phyloP scores from a whole-genome alignment of 2,329 filamentous ascomycete genomes.

The Graphilbum fragrans region DNA sequence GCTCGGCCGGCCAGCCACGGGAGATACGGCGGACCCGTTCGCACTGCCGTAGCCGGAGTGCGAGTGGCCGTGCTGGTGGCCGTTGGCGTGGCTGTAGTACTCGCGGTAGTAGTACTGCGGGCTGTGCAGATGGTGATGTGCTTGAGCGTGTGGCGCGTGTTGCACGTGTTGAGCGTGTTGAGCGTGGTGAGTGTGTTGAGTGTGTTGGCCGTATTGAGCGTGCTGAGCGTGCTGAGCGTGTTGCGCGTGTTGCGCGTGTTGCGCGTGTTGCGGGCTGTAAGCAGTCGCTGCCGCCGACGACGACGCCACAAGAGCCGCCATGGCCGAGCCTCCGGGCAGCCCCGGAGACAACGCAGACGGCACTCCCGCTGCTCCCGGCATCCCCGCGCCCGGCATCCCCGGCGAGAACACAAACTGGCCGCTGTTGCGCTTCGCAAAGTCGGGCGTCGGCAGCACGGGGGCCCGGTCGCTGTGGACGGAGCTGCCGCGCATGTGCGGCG shows the following conservation, averaged over 20 bases:
- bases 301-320: background rate
- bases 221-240: too few species aligned
- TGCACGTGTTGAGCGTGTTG: too few species aligned
- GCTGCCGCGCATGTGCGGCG: slow-evolving; percentile 41
- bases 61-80: slow-evolving; percentile 13
- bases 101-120: slow-evolving; percentile 42
- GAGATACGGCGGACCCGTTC: slow-evolving; percentile 21
- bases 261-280: background rate
- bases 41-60: background rate
- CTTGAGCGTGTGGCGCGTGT: too few species aligned
- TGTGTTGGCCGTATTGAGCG: too few species aligned
- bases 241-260: too few species aligned
- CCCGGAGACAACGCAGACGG: slow-evolving; percentile 33
- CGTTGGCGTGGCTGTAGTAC: slow-evolving; percentile 23
- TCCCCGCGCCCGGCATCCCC: too few species aligned
- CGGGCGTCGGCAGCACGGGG: slow-evolving; percentile 51
- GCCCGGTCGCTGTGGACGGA: slow-evolving; percentile 52
- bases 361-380: too few species aligned
- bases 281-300: slow-evolving; percentile 1
- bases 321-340: slow-evolving; percentile 18
- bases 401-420: slow-evolving; percentile 48
- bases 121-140: slow-evolving; percentile 24
- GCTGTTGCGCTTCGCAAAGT: slow-evolving; percentile 53
- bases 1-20: slow-evolving; percentile 33
- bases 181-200: too few species aligned